Base-by-base conservation (phyloP, 169 alveolate genomes). In the Plasmodium vinckei region DNA sequence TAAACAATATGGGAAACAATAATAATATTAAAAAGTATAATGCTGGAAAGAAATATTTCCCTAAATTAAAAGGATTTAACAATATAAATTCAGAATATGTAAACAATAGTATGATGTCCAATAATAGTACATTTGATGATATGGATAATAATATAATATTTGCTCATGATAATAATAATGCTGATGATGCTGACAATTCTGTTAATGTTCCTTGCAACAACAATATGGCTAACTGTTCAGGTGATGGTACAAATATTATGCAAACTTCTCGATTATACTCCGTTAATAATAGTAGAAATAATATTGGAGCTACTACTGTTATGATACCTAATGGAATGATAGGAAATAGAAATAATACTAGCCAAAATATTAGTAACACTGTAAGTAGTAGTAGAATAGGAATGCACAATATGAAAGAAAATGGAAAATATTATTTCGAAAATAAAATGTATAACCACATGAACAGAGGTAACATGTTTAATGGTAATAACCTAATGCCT, bases 291-390 rank as follows among this genome's bases (percentile, higher is more conserved):
- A 71, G 53, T 42, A 53, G 33, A 39, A 71, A 39, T 27, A 70
- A n/a, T 56, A 19, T 42, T 67, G 25, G 27, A 0, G 13, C 84
- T 15, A 71, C 84, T 19, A 39, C 84, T 19, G 27, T 71, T 42
- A 51, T 71, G 61, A 53, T 51, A 53, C 15, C 84, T 7, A 71
- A 71, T 19, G 68, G 69, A 13, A 51, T 71, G 15, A 10, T 71
- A n/a, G 19, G 68, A 10, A 27, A 23, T 15, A 39, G 27, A n/a
- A 39, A 42, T 1, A 33, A 33, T n/a, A 71, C 12, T 23, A 17
- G 3, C 25, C 13, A 49, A 21, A 59, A 60, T 23, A 53, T 10
- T 0, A 57, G 12, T 42, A 21, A 15, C 7, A 71, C 23, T 42
- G 49, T 46, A 64, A 49, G 61, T 19, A 71, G 53, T 19, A 21